These are phyloP conservation scores for Wickerhamiella australiensis DNA, from an alignment of 805 yeast genomes.

Conservation along the genomic window DNA sequence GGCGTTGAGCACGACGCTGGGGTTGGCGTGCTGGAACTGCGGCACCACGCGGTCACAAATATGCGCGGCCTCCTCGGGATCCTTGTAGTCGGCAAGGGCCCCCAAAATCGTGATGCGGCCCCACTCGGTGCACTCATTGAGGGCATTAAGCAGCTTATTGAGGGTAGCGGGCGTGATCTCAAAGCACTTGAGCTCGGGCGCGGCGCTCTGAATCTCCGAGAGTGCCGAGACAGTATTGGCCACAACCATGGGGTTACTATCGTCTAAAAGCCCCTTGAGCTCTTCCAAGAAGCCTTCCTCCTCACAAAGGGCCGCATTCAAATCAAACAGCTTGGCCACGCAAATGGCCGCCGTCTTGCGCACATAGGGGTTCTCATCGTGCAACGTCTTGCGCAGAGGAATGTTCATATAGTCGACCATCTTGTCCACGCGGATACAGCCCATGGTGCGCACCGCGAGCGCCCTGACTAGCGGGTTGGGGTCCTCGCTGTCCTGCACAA, in stretches of 20 bases:
- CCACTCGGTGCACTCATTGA: slow-evolving; percentile 98
- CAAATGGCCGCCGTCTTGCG: slow-evolving; percentile 96
- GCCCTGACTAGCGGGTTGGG: slow-evolving; percentile 94
- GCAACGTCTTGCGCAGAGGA: slow-evolving; percentile 72
- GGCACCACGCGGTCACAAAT: slow-evolving; percentile 85
- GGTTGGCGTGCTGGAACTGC: slow-evolving; percentile 92
- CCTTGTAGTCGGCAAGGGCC: slow-evolving; percentile 66
- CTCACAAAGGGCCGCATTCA: slow-evolving; percentile 65
- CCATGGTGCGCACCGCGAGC: slow-evolving; percentile 96
- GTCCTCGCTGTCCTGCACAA: slow-evolving; percentile 88
- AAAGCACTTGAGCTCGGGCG: slow-evolving; percentile 40
- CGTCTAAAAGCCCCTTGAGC: slow-evolving; percentile 57
- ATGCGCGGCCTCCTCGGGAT: slow-evolving; percentile 58
- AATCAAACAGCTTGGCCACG: slow-evolving; percentile 87
- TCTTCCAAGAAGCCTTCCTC: slow-evolving; percentile 76
- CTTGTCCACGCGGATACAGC: slow-evolving; percentile 89
- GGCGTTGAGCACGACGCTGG: slow-evolving; percentile 81
- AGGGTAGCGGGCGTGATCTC: slow-evolving; percentile 32
- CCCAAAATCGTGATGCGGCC: slow-evolving; percentile 84
- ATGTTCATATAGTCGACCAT: slow-evolving; percentile 90
- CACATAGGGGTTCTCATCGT: slow-evolving; percentile 93
- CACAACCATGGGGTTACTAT: slow-evolving; percentile 92
- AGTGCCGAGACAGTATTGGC: slow-evolving; percentile 86
- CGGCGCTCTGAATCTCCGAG: slow-evolving; percentile 66
- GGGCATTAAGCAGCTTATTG: slow-evolving; percentile 58